Evolutionary conservation across 177 flowering plant species (phyloP).

Genomic region (Vitis hybrid): DNA sequence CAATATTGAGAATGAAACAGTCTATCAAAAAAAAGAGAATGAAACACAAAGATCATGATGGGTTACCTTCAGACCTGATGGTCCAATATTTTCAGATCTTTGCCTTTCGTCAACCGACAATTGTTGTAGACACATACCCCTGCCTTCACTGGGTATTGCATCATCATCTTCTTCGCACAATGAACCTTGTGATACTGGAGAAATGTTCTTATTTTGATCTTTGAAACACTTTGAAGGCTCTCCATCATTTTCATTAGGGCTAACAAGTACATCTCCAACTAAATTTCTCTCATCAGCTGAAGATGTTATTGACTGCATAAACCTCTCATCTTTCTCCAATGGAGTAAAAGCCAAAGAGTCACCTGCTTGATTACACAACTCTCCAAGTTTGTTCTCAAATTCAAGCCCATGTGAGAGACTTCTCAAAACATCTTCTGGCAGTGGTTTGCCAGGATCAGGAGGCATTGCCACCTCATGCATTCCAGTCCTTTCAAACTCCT

Average conservation of each 20-base stretch:
- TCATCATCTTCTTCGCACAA: conserved; percentile 19
- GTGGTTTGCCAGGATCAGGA: conserved; percentile 69
- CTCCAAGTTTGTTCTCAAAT: conserved; percentile 38
- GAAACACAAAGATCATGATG: neutral
- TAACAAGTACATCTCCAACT: conserved; percentile 15
- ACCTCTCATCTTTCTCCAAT: conserved; percentile 21
- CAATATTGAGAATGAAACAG: neutral
- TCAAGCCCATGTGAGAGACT: conserved; percentile 48
- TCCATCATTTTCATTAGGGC: conserved; percentile 13
- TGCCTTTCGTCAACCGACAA: conserved; percentile 19
- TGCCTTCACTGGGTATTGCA: conserved; percentile 14
- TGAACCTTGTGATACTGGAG: conserved; percentile 16
- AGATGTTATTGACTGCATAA: conserved; percentile 26
- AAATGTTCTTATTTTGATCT: conserved; percentile 19
- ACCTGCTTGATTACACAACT: conserved; percentile 36
- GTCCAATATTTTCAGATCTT: conserved; percentile 21
- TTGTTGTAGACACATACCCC: conserved; percentile 16
- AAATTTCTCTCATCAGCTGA: conserved; percentile 27
- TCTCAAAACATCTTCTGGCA: conserved; percentile 58
- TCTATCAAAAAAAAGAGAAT: neutral
- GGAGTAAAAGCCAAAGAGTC: conserved; percentile 18
- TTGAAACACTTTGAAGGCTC: conserved; percentile 17
- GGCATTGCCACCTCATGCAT: conserved; percentile 36
- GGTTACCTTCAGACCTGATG: conserved; percentile 37
- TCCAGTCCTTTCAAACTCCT: conserved; percentile 81